These are phyloP conservation scores for Microsporum audouinii DNA, from an alignment of 2,329 filamentous ascomycete genomes.

Conservation along the genomic window DNA sequence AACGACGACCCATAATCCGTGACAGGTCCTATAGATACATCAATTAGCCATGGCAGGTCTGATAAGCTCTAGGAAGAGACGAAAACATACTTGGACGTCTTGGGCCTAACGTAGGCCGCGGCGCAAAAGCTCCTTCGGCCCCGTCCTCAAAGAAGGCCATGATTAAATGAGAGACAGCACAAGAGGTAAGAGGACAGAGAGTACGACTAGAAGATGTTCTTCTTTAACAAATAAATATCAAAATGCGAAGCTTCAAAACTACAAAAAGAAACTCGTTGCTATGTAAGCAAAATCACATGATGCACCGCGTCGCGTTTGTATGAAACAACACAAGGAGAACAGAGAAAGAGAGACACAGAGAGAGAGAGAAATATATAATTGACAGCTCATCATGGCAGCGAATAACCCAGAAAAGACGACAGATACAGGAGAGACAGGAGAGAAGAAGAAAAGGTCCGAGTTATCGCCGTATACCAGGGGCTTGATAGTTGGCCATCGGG, in stretches of 20 bases:
- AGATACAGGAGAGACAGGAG: background rate
- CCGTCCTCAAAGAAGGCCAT: slow-evolving; percentile 34
- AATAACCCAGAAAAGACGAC: background rate
- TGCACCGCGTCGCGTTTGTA: background rate
- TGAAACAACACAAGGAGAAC: background rate
- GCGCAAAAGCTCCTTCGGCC: slow-evolving; percentile 23
- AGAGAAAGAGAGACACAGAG: background rate
- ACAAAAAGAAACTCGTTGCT: background rate
- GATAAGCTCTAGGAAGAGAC: background rate
- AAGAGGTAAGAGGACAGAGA: background rate
- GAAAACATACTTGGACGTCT: slow-evolving; percentile 29
- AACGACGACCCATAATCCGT: slow-evolving; percentile 89
- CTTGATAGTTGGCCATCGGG: background rate
- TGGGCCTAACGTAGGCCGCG: slow-evolving; percentile 22
- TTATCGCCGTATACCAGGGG: background rate
- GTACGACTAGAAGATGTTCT: background rate
- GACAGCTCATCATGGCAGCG: background rate
- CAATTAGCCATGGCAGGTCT: slow-evolving; percentile 2
- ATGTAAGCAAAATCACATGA: background rate
- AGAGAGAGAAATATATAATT: background rate
- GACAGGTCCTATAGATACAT: slow-evolving; percentile 55
- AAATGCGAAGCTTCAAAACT: background rate
- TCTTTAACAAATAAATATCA: background rate
- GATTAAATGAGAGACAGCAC: background rate
- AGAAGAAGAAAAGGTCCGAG: background rate